These are phyloP conservation scores for Dichomitus squalens DNA, from an alignment of 1,284 basidiomycete species.

Conservation along the genomic window DNA sequence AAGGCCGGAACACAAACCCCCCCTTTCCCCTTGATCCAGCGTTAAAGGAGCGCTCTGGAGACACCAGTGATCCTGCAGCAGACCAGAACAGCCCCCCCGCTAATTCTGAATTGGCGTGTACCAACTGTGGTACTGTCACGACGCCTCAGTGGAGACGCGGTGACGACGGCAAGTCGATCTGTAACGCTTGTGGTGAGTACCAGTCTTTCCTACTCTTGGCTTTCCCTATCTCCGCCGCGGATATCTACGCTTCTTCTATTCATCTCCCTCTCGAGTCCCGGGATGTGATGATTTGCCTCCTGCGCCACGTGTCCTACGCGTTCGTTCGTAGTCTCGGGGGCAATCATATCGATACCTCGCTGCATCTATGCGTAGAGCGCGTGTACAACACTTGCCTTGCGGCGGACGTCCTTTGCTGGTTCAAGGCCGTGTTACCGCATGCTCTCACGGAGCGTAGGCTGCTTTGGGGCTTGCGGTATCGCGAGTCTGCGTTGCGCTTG, in stretches of 20 bases:
- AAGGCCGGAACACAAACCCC: constrained; percentile 25
- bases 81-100: constrained; percentile 26
- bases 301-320: constrained; percentile 36
- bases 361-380: constrained; percentile 25
- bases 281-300: constrained; percentile 24
- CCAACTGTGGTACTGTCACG: constrained; percentile 71
- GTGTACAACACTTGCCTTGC: constrained; percentile 23
- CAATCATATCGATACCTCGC: constrained; percentile 37
- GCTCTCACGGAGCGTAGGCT: constrained; percentile 20
- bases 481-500: constrained; percentile 21
- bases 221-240: constrained; percentile 29
- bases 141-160: constrained; percentile 86
- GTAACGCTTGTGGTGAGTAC: constrained; percentile 85
- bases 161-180: constrained; percentile 77
- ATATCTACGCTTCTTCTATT: constrained; percentile 34
- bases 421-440: constrained; percentile 21
- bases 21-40: constrained; percentile 32
- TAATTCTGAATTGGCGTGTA: constrained; percentile 43
- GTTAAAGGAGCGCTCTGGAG: constrained; percentile 20
- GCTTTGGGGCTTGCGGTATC: constrained; percentile 21
- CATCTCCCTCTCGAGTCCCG: constrained; percentile 23
- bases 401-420: constrained; percentile 21
- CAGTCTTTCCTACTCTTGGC: constrained; percentile 33
- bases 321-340: constrained; percentile 27
- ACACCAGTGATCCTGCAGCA: constrained; percentile 27